Conservation (phyloP, 345 rosid species). For the Eucalyptus albens region DNA sequence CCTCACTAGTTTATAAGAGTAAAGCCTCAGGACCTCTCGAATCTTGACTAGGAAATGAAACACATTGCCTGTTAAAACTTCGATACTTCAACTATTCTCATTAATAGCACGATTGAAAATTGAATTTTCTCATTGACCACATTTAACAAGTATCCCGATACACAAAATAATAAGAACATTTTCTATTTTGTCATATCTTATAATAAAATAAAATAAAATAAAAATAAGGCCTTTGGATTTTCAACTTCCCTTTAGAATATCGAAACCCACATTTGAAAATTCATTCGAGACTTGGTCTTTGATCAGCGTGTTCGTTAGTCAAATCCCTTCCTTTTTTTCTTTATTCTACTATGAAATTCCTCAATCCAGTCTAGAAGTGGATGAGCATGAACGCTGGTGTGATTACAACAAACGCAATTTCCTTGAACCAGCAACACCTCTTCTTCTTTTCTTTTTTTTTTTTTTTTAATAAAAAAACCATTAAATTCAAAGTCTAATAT, state of each 20-base stretch:
- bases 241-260: background rate
- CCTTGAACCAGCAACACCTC: background rate
- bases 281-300: background rate
- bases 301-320: background rate
- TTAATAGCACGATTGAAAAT: background rate
- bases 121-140: background rate
- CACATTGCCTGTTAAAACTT: background rate
- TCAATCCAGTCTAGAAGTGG: background rate
- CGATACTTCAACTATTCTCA: background rate
- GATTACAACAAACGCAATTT: background rate
- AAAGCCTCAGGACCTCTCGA: background rate
- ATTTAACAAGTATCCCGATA: background rate
- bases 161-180: background rate
- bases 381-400: background rate
- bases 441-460: background rate
- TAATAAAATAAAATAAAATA: background rate
- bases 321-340: background rate
- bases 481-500: background rate
- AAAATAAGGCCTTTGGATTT: background rate
- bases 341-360: background rate
- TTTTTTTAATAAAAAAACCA: background rate
- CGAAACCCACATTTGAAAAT: background rate
- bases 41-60: background rate
- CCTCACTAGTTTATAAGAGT: background rate
- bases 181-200: background rate